phyloP scores from a whole-genome alignment of 2,329 filamentous ascomycete species.

The Phialocephala subalpina region DNA sequence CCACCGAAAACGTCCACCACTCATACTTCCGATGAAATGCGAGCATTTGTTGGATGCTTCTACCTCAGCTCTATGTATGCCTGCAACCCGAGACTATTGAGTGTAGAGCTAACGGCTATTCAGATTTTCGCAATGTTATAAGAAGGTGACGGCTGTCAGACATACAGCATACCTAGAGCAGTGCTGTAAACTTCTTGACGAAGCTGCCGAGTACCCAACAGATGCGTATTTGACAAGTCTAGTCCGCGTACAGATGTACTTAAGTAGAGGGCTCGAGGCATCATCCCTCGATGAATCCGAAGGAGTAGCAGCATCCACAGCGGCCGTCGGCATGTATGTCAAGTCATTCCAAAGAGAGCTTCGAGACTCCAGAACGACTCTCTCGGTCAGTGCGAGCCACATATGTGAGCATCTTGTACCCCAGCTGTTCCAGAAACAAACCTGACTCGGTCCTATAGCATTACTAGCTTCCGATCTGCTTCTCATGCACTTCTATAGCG shows the following conservation, averaged over 20 bases:
- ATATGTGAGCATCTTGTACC: neutral
- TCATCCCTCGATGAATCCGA: neutral
- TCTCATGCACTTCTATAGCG: conserved; percentile 11
- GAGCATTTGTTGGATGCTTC: conserved; percentile 16
- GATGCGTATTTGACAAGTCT: conserved; percentile 7
- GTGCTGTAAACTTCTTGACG: conserved; percentile 9
- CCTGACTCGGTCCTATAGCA: neutral
- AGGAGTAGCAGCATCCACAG: neutral
- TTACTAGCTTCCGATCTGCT: neutral
- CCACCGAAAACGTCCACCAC: neutral
- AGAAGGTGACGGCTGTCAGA: conserved; percentile 8
- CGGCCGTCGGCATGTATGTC: neutral
- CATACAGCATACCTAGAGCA: conserved; percentile 11
- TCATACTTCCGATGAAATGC: conserved; percentile 13
- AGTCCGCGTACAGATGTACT: neutral
- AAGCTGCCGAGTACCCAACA: conserved; percentile 9
- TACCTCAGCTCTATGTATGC: conserved; percentile 14
- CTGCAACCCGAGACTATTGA: neutral
- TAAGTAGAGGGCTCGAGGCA: neutral
- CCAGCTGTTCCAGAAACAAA: neutral
- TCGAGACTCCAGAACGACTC: neutral
- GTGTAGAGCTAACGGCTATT: neutral
- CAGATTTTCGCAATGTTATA: conserved; percentile 7
- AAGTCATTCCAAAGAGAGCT: conserved; percentile 7
- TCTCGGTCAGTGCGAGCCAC: neutral